phyloP scores from a whole-genome alignment of 768 basidiomycete species.

The Hemileccinum rubropunctum region DNA sequence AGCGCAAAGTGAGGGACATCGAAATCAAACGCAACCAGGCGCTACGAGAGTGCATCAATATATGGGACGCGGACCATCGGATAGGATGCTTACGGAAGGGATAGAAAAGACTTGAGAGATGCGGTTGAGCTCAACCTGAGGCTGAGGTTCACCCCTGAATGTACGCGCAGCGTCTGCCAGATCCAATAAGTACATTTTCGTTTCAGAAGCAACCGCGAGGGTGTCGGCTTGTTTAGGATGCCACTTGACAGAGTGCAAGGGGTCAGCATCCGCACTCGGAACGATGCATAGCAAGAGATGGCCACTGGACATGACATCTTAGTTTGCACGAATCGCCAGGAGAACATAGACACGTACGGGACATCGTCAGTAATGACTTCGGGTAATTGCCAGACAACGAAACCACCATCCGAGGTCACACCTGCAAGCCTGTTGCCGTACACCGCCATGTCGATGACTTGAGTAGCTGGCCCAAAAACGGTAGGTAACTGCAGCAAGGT shows the following conservation, averaged over 20 bases:
- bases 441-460: slow-evolving; percentile 85
- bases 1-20: slow-evolving; percentile 74
- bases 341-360: slow-evolving; percentile 51
- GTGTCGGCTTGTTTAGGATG: slow-evolving; percentile 79
- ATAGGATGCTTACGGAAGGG: slow-evolving; percentile 53
- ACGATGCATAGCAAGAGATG: slow-evolving; percentile 70
- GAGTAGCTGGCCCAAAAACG: slow-evolving; percentile 57
- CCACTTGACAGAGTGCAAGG: slow-evolving; percentile 84
- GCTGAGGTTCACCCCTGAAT: slow-evolving; percentile 62
- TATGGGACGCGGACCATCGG: no score
- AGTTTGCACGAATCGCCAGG: background rate
- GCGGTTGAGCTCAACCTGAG: slow-evolving; percentile 65
- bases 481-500: slow-evolving; percentile 75
- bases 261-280: slow-evolving; percentile 49
- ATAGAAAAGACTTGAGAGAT: slow-evolving; percentile 68
- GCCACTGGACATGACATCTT: slow-evolving; percentile 44
- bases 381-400: slow-evolving; percentile 86
- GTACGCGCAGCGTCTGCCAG: slow-evolving; percentile 57
- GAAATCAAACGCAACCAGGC: slow-evolving; percentile 82
- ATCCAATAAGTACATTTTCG: slow-evolving; percentile 74
- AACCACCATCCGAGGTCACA: slow-evolving; percentile 84
- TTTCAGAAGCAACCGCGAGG: slow-evolving; percentile 80
- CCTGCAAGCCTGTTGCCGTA: slow-evolving; percentile 80
- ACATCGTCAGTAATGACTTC: slow-evolving; percentile 83
- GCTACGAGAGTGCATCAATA: slow-evolving; percentile 39